Base-by-base conservation (phyloP, 2,329 filamentous ascomycete species). In the Raffaelea albimanens region DNA sequence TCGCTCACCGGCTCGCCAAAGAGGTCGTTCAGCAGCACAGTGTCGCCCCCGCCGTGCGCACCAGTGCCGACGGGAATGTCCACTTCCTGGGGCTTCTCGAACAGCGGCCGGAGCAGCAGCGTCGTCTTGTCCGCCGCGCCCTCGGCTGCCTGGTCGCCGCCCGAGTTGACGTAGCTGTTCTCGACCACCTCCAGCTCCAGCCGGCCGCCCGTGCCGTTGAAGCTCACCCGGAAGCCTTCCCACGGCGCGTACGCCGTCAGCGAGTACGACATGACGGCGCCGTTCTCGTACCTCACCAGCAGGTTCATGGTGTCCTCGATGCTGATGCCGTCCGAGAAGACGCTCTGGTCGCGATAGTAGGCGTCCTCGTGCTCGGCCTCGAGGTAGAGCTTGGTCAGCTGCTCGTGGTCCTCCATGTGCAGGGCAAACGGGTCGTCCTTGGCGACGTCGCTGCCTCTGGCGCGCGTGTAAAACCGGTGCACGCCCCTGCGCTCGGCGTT, bases 21-120 rank as follows among this genome's bases (percentile, higher is more conserved):
- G 5, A 72, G 49, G 58, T 72, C 69, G 18, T 63, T 61, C 36
- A 72, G 55, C 40, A 73, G 54, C 4, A 69, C 62, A 5, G 68
- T 65, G 54, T 73, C 69, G 3, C 70, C 69, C 13, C 70, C 70
- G 11, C 69, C 69, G 53, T 73, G 70, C 0, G 67, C 67, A 13
- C 70, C 70, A 5, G 61, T 56, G 11, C 62, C 63, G 22, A 64
- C 60, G 2, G 61, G 58, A 41, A 72, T 62, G 25, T 66, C 60
- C 14, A 72, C 58, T 31, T 69, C 63, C 5, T 62, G 57, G 0
- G 69, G 68, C 51, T 69, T 75, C 55, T 74, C 71, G 48, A 82
- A 79, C 36, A 80, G 53, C 11, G 70, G 73, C 45, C 75, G 61
- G 23, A 82, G 55, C 8, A 71, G 58, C 20, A 79, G 68, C 2